These are phyloP conservation scores for Haplosporangium gracile DNA, from an alignment of 192 early-diverging fungal genomes.

Conservation along the genomic window DNA sequence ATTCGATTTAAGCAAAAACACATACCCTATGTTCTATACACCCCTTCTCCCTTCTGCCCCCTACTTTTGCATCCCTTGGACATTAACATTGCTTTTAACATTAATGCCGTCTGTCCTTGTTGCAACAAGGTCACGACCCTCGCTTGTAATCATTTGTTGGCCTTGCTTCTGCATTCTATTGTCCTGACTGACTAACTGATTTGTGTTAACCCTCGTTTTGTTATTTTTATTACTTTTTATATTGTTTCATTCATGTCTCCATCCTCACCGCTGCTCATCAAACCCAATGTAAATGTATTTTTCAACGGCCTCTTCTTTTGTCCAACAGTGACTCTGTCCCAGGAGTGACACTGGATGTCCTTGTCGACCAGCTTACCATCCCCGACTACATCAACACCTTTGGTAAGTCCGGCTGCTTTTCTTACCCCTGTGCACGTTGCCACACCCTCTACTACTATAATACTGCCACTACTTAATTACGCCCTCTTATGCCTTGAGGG, in stretches of 20 bases:
- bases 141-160: neutral
- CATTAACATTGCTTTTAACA: neutral
- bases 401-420: constrained; percentile 24
- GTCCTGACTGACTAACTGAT: too few relatives aligned
- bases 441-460: neutral
- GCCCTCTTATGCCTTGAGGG: neutral
- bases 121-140: too few relatives aligned
- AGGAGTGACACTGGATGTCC: constrained; percentile 43
- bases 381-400: constrained; percentile 34
- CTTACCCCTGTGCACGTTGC: neutral
- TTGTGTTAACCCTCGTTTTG: neutral
- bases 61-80: neutral
- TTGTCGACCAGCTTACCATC: constrained; percentile 45
- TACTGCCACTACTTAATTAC: neutral
- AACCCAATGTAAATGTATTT: neutral
- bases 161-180: too few relatives aligned
- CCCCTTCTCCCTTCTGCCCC: neutral
- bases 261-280: neutral
- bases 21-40: neutral
- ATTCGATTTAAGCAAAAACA: neutral
- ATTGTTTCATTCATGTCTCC: neutral
- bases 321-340: constrained; percentile 34
- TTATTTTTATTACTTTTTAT: neutral
- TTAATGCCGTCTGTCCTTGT: too few relatives aligned
- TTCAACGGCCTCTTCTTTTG: too few relatives aligned